Base-by-base conservation (phyloP, 176 grass and related monocot species). In the Microstegium vimineum region DNA sequence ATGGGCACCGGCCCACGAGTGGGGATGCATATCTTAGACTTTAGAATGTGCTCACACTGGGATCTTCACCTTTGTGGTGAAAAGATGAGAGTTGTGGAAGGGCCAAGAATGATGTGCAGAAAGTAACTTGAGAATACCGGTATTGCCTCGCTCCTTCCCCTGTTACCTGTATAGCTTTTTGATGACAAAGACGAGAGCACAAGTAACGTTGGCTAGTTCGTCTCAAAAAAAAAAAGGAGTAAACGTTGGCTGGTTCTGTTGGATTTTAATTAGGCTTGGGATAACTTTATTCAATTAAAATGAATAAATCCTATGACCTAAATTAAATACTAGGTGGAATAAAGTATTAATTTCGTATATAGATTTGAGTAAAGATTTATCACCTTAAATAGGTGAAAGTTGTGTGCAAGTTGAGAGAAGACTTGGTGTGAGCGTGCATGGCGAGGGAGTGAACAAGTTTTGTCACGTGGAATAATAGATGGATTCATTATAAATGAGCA, bases 71-170 rank as follows among this genome's bases (percentile, higher is more conserved):
- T 82, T 79, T 67, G 69, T 34, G 41, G 17, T 17, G 7, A 35
- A 82, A n/a, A 88, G 18, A 27, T 12, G 35, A 8, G 17, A 23
- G 12, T 47, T 66, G 67, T 25, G 25, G 60, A 84, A 92, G 72
- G 35, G 30, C 23, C 69, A 59, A 66, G 69, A 83, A 79, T 72
- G 87, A 79, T 72, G 87, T 33, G 20, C 69, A 71, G 75, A 66
- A 82, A 56, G 77, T 20, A 60, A 11, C 23, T 0, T 27, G 33
- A 40, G 26, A 81, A 62, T 23, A 6, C 0, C 59, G 57, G n/a
- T 2, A 1, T 61, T 13, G 25, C 11, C 25, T 56, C 2, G 20
- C 2, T 6, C 0, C 25, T 27, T 27, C 59, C 25, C 59, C 25
- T 27, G 23, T 11, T 62, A 11, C 23, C 11, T 13, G 23, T 22